Conservation (phyloP, 1,284 basidiomycete species). For the Moesziomyces aphidis region DNA sequence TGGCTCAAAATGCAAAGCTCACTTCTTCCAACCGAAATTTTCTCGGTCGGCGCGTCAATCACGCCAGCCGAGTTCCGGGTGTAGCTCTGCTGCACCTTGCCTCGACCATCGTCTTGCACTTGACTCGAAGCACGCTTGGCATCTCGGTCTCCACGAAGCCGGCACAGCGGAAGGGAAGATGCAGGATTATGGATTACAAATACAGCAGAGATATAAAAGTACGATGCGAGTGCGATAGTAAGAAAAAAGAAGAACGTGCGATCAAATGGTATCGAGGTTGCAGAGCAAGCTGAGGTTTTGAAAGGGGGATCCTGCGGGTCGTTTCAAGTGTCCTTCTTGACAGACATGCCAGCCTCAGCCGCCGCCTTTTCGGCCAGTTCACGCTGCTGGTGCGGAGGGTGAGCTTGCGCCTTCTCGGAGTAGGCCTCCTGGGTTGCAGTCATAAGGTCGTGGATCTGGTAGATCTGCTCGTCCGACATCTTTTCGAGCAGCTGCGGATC, state of each 20-base stretch:
- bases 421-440: slow-evolving; percentile 57
- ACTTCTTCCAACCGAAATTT: slow-evolving; percentile 13
- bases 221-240: slow-evolving; percentile 22
- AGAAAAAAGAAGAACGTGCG: background rate
- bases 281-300: too few relatives aligned
- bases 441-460: slow-evolving; percentile 67
- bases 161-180: background rate
- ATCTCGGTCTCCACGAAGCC: too few relatives aligned
- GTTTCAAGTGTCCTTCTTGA: slow-evolving; percentile 33
- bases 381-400: slow-evolving; percentile 30
- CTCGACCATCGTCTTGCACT: too few relatives aligned
- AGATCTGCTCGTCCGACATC: slow-evolving; percentile 67
- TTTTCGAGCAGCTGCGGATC: slow-evolving; percentile 57
- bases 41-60: background rate
- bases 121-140: too few relatives aligned
- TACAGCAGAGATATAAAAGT: slow-evolving; percentile 16
- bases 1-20: background rate
- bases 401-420: slow-evolving; percentile 49
- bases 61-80: slow-evolving; percentile 16
- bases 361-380: slow-evolving; percentile 47
- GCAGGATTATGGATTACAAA: slow-evolving; percentile 20
- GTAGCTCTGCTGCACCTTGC: too few relatives aligned
- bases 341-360: slow-evolving; percentile 32
- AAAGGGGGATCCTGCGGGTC: background rate
- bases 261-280: background rate